Evolutionary conservation across 1,139 yeast species (phyloP), one percentile per base, ranked within the genome.

Genomic region (Geotrichum aggregatum): DNA sequence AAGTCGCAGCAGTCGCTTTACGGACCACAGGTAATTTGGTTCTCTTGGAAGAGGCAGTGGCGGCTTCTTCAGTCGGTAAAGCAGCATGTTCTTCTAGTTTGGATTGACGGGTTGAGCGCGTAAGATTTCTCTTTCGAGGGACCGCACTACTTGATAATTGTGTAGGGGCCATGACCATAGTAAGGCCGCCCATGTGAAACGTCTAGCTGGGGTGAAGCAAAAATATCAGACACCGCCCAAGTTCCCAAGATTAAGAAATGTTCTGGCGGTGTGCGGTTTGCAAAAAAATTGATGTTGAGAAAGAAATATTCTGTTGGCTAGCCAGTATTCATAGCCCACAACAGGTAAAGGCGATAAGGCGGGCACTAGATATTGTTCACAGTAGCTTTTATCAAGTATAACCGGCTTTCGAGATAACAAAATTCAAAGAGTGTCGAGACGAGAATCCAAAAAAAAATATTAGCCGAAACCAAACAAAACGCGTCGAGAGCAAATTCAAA

Each of bases 161-260:
- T 35, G 50, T 35, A 41, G 53, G 53, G 41, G 50, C 50, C 53
- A 50, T 50, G 40, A 50, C 53, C 53, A 50, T 50, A 42, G 50
- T 41, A 35, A 36, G 49, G 52, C 49, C 52, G 39, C 45, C 49
- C 52, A 50, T 50, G 49, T 36, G 49, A 28, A 14, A 21, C 30
- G 19, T 28, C 19, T 4, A 42, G 31, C 11, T 24, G 28, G 28
- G 28, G 28, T 3, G n/a, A 24, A 40, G 18, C 44, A 24, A 40
- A 19, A 42, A 42, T 8, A 34, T 34, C 36, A 16, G n/a, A 16
- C 36, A 34, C 36, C 36, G 18, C 36, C 18, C 18, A n/a, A 34
- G 36, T n/a, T 34, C 36, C n/a, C 36, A 10, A 34, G 18, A n/a
- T 26, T 28, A 28, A 28, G 10, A 42, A 28, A 40, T 18, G 13